Evolutionary conservation across 2,329 filamentous ascomycete species (phyloP), one percentile per base, ranked within the genome.

Genomic region (Colletotrichum lentis): DNA sequence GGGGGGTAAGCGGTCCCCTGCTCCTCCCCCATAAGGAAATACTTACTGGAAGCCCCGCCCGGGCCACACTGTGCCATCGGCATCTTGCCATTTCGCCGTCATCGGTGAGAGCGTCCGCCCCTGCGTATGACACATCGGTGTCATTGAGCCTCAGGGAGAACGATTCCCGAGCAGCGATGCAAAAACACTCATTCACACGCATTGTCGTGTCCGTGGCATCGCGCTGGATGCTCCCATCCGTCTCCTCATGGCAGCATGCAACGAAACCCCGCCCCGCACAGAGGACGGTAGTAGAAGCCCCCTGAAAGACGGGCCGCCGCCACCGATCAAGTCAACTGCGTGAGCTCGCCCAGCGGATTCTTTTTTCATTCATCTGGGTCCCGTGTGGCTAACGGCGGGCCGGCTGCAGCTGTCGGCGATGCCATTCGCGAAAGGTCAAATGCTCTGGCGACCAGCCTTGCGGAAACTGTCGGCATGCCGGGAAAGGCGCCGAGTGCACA

Each of bases 381-480:
- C 22, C n/a, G n/a, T 22, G 20, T 37, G 49, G 70, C 71, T 31
- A 74, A 78, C 60, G 14, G 24, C 56, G 43, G 16, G 39, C 22
- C 18, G 37, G 16, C 6, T 18, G 20, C 7, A 77, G 65, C 37
- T 67, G 70, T 64, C 77, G 73, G 41, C 73, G 64, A 66, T 82
- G 71, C 50, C 79, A 73, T 62, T 70, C 76, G 1, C 72, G 77
- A 11, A 78, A 78, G 61, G 76, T 79, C 10, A 78, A 77, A 56
- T 79, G 77, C 43, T 77, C 76, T 1, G 77, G 77, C 1, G 76
- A 74, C 1, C 71, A 73, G 18, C 77, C 77, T 2, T 79, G 77
- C 47, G 70, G 73, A 12, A 78, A 76, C 54, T 79, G 77, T 55
- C 69, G 67, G 31, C 74, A 76, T 62, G 73, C 76, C 7, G 74